A percentile compares a stretch with the other conserved stretches of the same genome.
phyloP scores from a whole-genome alignment of 805 yeast species.

The Torulaspora indica region DNA sequence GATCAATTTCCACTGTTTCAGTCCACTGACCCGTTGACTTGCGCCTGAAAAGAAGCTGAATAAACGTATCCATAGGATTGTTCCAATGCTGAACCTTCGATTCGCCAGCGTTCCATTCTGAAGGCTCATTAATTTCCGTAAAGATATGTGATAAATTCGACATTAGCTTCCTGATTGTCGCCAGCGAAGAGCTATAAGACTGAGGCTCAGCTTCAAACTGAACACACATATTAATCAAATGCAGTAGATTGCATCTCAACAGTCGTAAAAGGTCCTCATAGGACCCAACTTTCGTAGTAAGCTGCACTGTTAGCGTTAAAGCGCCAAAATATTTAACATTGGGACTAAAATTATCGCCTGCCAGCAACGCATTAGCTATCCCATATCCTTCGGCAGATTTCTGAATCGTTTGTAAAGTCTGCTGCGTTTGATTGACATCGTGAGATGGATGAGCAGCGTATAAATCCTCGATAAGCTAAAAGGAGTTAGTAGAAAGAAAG shows the following conservation, averaged over 20 bases:
- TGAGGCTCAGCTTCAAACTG: slow-evolving; percentile 19
- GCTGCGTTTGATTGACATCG: slow-evolving; percentile 33
- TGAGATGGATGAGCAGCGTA: slow-evolving; percentile 29
- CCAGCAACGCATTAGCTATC: slow-evolving; percentile 29
- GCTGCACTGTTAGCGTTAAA: slow-evolving; percentile 34
- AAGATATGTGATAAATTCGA: slow-evolving; percentile 35
- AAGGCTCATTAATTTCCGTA: slow-evolving; percentile 25
- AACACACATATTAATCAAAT: slow-evolving; percentile 20
- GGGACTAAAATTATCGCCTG: slow-evolving; percentile 18
- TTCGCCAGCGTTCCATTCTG: slow-evolving; percentile 7
- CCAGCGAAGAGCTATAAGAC: slow-evolving; percentile 12
- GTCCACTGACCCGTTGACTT: slow-evolving; percentile 17
- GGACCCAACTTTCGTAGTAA: slow-evolving; percentile 20
- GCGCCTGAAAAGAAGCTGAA: slow-evolving; percentile 20
- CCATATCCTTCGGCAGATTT: slow-evolving; percentile 30
- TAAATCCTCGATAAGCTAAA: slow-evolving; percentile 26
- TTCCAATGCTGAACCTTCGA: slow-evolving; percentile 26
- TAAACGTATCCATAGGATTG: slow-evolving; percentile 33
- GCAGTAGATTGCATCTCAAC: slow-evolving; percentile 27
- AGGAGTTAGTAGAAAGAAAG: slow-evolving; percentile 6
- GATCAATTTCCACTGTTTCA: slow-evolving; percentile 8
- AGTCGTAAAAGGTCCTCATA: slow-evolving; percentile 21
- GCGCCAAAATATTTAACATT: slow-evolving; percentile 37
- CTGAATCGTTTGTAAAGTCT: slow-evolving; percentile 30
- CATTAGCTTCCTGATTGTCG: slow-evolving; percentile 34